phyloP scores from a whole-genome alignment of 805 yeast genomes.

The Schizosaccharomyces pombe region DNA sequence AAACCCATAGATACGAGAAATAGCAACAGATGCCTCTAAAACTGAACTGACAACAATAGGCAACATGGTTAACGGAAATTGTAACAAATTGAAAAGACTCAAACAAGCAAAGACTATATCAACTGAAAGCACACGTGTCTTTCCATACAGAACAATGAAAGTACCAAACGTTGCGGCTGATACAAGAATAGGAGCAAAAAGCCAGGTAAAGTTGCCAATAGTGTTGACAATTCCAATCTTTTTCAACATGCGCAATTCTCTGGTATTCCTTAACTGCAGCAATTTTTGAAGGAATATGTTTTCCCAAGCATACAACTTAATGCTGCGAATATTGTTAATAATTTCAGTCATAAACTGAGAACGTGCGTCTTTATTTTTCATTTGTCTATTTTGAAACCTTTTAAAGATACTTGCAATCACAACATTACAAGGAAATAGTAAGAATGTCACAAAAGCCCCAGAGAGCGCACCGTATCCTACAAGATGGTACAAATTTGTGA shows the following conservation, averaged over 20 bases:
- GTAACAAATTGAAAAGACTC: constrained; percentile 62
- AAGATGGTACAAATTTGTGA: constrained; percentile 45
- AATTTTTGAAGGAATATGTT: constrained; percentile 53
- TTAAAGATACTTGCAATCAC: constrained; percentile 43
- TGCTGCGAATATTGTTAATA: constrained; percentile 70
- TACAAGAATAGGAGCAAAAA: constrained; percentile 69
- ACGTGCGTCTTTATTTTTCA: constrained; percentile 83
- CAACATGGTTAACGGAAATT: constrained; percentile 77
- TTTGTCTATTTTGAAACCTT: constrained; percentile 55
- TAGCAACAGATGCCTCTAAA: constrained; percentile 54
- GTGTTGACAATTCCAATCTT: constrained; percentile 54
- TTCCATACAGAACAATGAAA: constrained; percentile 29
- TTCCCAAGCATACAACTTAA: constrained; percentile 94
- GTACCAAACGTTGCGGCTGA: constrained; percentile 73
- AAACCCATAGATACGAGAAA: constrained; percentile 41
- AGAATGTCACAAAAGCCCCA: constrained; percentile 56
- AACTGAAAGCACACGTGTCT: constrained; percentile 49
- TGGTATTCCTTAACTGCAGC: constrained; percentile 69
- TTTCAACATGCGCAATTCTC: constrained; percentile 45
- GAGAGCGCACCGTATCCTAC: constrained; percentile 80
- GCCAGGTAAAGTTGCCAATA: constrained; percentile 51
- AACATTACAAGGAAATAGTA: constrained; percentile 69
- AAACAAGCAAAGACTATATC: constrained; percentile 78
- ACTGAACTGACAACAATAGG: constrained; percentile 74
- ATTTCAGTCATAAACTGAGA: constrained; percentile 74